Evolutionary conservation across 2,329 filamentous ascomycete species (phyloP).

Genomic region (Sordariomycetes sp.): DNA sequence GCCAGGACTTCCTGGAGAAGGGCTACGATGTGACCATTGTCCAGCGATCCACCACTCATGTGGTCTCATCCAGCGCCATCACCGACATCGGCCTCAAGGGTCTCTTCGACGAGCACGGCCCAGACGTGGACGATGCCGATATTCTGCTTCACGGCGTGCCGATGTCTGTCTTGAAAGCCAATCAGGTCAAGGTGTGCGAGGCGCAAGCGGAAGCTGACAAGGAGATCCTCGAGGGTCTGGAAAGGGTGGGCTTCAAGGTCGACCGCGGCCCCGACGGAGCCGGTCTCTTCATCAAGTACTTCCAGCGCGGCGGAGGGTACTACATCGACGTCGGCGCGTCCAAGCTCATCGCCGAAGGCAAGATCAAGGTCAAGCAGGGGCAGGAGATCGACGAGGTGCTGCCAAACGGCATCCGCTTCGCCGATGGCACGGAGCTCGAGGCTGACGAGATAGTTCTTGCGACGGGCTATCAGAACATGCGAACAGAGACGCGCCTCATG

Average conservation of each 20-base stretch:
- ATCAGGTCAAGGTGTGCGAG: constrained; percentile 35
- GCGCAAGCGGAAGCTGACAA: constrained; percentile 24
- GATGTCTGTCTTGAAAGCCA: constrained; percentile 47
- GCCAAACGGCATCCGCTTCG: constrained; percentile 32
- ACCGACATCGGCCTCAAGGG: constrained; percentile 43
- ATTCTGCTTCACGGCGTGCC: constrained; percentile 49
- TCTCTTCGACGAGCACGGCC: constrained; percentile 40
- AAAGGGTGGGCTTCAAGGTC: constrained; percentile 49
- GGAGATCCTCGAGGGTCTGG: constrained; percentile 32
- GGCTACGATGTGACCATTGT: constrained; percentile 62
- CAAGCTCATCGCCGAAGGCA: constrained; percentile 52
- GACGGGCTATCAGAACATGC: constrained; percentile 62
- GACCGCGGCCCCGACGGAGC: constrained; percentile 47
- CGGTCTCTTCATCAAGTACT: constrained; percentile 53
- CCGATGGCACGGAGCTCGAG: constrained; percentile 45
- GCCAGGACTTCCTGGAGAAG: constrained; percentile 57
- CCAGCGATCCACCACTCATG: constrained; percentile 56
- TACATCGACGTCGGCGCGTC: constrained; percentile 62
- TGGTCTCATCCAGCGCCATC: constrained; percentile 47
- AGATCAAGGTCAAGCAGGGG: constrained; percentile 53
- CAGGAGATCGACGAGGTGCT: constrained; percentile 44
- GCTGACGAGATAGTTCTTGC: constrained; percentile 57
- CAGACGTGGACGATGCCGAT: constrained; percentile 58
- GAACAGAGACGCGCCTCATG: constrained; percentile 48
- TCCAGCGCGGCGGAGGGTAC: constrained; percentile 58